Conservation (phyloP, 2,329 filamentous ascomycete species). For the Rachicladosporium sp. region DNA sequence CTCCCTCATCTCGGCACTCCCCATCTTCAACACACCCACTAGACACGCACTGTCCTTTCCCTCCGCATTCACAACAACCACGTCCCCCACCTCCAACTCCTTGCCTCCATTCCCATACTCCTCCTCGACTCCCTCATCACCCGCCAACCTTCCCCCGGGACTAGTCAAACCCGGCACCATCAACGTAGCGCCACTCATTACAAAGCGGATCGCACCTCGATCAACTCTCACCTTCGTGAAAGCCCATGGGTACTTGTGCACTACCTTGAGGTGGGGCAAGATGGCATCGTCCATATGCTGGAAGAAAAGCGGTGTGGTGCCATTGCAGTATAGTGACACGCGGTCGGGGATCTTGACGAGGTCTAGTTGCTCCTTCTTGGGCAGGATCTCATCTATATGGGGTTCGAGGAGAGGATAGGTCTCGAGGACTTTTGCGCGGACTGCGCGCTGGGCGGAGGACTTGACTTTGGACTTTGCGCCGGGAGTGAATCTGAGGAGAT, state of each 20-base stretch:
- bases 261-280: slow-evolving; percentile 75
- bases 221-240: slow-evolving; percentile 85
- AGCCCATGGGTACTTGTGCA: slow-evolving; percentile 77
- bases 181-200: slow-evolving; percentile 80
- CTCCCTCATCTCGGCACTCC: slow-evolving; percentile 83
- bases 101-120: slow-evolving; percentile 40
- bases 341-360: slow-evolving; percentile 90
- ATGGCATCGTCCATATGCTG: slow-evolving; percentile 68
- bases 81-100: slow-evolving; percentile 67
- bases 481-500: slow-evolving; percentile 42
- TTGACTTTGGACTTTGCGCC: slow-evolving; percentile 88
- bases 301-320: slow-evolving; percentile 73
- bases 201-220: slow-evolving; percentile 90
- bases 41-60: slow-evolving; percentile 87
- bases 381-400: slow-evolving; percentile 85
- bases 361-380: slow-evolving; percentile 85
- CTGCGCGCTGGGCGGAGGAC: slow-evolving; percentile 79
- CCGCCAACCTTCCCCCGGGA: slow-evolving; percentile 65
- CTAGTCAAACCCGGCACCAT: slow-evolving; percentile 93
- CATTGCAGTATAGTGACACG: slow-evolving; percentile 76
- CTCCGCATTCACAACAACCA: slow-evolving; percentile 83
- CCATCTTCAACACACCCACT: slow-evolving; percentile 69
- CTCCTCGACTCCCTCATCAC: slow-evolving; percentile 29
- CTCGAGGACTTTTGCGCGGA: slow-evolving; percentile 70
- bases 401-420: slow-evolving; percentile 78